These are phyloP conservation scores for Penicillium ochrochloron DNA, from an alignment of 495 filamentous ascomycete genomes.

Conservation along the genomic window DNA sequence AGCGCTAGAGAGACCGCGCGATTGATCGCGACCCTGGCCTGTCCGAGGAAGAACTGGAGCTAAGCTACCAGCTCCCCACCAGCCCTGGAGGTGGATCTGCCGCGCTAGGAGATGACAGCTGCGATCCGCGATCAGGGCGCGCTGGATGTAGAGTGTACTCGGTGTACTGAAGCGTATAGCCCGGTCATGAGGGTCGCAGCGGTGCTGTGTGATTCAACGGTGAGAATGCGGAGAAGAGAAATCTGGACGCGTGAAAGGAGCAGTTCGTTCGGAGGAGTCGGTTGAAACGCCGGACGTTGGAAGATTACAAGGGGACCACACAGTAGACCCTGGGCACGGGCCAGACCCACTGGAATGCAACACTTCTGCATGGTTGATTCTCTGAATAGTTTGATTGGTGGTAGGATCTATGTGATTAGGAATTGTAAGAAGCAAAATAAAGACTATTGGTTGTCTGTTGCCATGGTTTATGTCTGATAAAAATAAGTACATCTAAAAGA, in stretches of 20 bases:
- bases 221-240: conserved; percentile 2
- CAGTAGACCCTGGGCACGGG: neutral
- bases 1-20: neutral
- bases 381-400: neutral
- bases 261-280: neutral
- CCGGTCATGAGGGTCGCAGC: neutral
- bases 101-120: neutral
- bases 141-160: neutral
- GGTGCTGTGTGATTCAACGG: neutral
- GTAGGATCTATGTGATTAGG: neutral
- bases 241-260: neutral
- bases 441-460: neutral
- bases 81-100: neutral
- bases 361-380: neutral
- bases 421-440: neutral
- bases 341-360: conserved; percentile 6
- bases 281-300: conserved; percentile 2
- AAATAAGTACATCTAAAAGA: conserved; percentile 1
- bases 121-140: neutral
- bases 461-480: neutral
- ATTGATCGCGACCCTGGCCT: neutral
- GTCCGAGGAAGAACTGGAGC: neutral
- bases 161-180: neutral
- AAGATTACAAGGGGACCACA: neutral
- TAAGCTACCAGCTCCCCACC: neutral